Percentiles rank a stretch among this genome's conserved stretches.
Conservation (phyloP, 2,329 filamentous ascomycete genomes). For the Nothophaeocryptopus gaeumannii region DNA sequence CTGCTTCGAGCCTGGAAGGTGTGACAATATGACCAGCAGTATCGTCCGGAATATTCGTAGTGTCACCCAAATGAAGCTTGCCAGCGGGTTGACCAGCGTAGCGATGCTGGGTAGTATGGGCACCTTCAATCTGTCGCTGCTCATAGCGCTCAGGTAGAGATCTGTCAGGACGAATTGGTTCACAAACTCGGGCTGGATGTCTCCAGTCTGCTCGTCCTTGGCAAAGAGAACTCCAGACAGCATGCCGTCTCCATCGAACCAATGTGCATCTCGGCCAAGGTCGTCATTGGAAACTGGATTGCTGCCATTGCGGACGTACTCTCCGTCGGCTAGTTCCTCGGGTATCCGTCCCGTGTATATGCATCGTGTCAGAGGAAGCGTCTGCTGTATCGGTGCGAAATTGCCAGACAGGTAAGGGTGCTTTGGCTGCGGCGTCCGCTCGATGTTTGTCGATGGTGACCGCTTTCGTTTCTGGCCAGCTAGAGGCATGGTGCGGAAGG, state of each 20-base stretch:
- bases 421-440: constrained; percentile 32
- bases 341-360: constrained; percentile 59
- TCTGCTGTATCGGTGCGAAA: constrained; percentile 63
- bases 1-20: constrained; percentile 55
- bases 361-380: constrained; percentile 57
- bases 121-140: constrained; percentile 46
- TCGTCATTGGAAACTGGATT: constrained; percentile 65
- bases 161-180: constrained; percentile 70
- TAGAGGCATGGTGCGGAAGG: background rate
- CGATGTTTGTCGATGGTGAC: constrained; percentile 27
- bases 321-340: constrained; percentile 62
- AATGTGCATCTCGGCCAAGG: constrained; percentile 62
- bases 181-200: constrained; percentile 61
- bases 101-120: constrained; percentile 67
- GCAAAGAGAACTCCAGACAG: constrained; percentile 64
- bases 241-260: constrained; percentile 77
- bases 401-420: constrained; percentile 61
- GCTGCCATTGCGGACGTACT: constrained; percentile 70
- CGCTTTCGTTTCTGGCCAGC: constrained; percentile 32
- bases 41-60: constrained; percentile 57
- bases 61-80: constrained; percentile 51
- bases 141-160: constrained; percentile 56
- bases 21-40: constrained; percentile 56
- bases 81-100: constrained; percentile 61
- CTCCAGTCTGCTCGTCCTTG: constrained; percentile 38